Evolutionary conservation across 1,284 basidiomycete species (phyloP), one percentile per base, ranked within the genome.

Genomic region (Rhodofomes roseus): DNA sequence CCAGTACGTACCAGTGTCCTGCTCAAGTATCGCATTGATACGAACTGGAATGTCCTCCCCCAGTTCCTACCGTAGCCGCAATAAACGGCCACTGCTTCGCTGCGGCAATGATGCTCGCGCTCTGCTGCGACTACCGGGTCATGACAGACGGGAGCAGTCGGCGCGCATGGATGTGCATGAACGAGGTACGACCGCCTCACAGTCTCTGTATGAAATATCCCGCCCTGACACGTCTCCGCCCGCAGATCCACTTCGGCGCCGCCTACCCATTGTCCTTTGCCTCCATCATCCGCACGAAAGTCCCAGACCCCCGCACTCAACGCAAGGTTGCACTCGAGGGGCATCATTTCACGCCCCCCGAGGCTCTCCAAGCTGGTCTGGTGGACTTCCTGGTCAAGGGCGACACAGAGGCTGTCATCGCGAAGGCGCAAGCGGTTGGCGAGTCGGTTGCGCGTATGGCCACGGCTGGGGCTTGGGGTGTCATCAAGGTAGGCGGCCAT

Each of bases 51-150:
- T 52, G 27, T 52, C 18, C 29, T 12, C 20, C 36, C 6, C 27
- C 62, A 92, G 90, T 92, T 54, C 89, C 90, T 0, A 92, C 89
- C 4, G 83, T 97, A 62, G 92, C 93, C 31, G 92, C 93, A 2
- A 85, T 97, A 68, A 96, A 96, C 70, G 95, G 95, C 0, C 95
- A 97, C 70, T 90, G 88, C 59, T 97, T 94, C 71, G 95, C 95
- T 2, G 95, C 82, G 12, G 95, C 87, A 18, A 87, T 93, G 70
- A 86, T 93, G 67, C 77, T 96, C 23, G 83, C 91, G 1, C 76
- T 96, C 55, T 82, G 82, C 4, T 96, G 94, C 72, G 95, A 98
- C 73, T 96, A 93, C 75, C 85, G 95, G 36, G 81, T 97, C 59
- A 95, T 96, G 88, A 90, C 84, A 23, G 89, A 92, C 63, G 89